Evolutionary conservation across 2,329 filamentous ascomycete species (phyloP), one percentile per base, ranked within the genome.

Genomic region (Dactylellina cionopaga): DNA sequence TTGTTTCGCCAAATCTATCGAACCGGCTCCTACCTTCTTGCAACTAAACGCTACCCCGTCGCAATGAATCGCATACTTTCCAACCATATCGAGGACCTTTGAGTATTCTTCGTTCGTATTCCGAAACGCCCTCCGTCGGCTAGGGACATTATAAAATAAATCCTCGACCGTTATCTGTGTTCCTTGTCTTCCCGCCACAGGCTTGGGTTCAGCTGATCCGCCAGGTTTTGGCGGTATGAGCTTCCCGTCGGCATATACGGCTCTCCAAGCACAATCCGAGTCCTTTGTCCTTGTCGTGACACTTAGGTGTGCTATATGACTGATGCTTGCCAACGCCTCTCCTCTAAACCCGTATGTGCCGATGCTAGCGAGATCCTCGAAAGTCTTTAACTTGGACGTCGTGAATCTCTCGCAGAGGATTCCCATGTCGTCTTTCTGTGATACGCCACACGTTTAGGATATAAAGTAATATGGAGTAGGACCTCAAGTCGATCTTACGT

Each of bases 81-180:
- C 92, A 6, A 98, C 90, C 79, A 97, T 88, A 79, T 99, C 95
- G 24, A 98, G 88, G 64, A 99, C 97, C 82, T 98, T 99, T 78
- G 96, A 92, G 82, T 96, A 98, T 79, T 99, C 96, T 78, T 99
- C 95, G 35, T 92, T 91, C 15, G 91, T 83, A 11, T 94, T 98
- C 39, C 95, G 88, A 78, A 99, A 99, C 9, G 96, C 95, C 75
- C 89, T 88, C 33, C 93, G 88, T 22, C 95, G 87, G 6, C 90
- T 96, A 0, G 92, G 93, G 0, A 98, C 88, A 77, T 97, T 99
- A 84, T 96, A 99, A 80, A 99, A 99, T 9, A 99, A 82, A 79
- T 99, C 95, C 78, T 99, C 94, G 13, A 99, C 93, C 0, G 92
- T 93, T 77, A 99, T 96, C 78, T 97, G 93, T 1, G 95, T 99